Evolutionary conservation across 495 filamentous ascomycete genomes (phyloP), one percentile per base, ranked within the genome.

Genomic region (Aeminium ludgeri): DNA sequence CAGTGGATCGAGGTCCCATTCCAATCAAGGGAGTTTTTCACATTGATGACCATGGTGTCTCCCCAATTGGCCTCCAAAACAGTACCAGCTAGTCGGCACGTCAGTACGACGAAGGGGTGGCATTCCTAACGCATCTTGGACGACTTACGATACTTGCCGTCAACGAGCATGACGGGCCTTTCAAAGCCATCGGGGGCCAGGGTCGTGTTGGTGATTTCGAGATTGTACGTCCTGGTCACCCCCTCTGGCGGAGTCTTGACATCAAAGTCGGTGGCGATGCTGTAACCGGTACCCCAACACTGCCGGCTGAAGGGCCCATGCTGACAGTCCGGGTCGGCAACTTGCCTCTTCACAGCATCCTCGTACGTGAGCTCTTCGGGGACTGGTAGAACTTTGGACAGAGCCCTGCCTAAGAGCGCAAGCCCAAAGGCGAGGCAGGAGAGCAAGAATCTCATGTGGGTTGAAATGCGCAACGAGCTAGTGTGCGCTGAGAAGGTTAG

Each of bases 1-100:
- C 57, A 71, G 45, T 70, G 68, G 20, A 73, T 58, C 17, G 51
- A 60, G 6, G 66, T 70, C 10, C 62, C 62, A 36, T 65, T 65
- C 8, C 20, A 40, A 10, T 38, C 20, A 19, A 63, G 29, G 4
- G 41, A 36, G 46, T 63, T 63, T 29, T 38, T 55, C 6, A 63
- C 49, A 3, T 42, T 39, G 11, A 63, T 49, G 23, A 52, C 44
- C 23, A 63, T 43, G 10, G 48, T 57, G 41, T 63, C 60, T 35
- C 60, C 60, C 56, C 55, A 61, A 43, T 59, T 59, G 10, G 57
- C 60, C 31, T 51, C 48, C 13, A 63, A 50, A 5, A 46, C 20
- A 7, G 60, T 59, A 30, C 60, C 60, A 3, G 60, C 59, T 34
- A 57, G 40, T 33, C 54, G 52, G 16, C 57, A 57, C 30, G 61